Conservation (phyloP, 75 land plant species). For the Picea glauca region DNA sequence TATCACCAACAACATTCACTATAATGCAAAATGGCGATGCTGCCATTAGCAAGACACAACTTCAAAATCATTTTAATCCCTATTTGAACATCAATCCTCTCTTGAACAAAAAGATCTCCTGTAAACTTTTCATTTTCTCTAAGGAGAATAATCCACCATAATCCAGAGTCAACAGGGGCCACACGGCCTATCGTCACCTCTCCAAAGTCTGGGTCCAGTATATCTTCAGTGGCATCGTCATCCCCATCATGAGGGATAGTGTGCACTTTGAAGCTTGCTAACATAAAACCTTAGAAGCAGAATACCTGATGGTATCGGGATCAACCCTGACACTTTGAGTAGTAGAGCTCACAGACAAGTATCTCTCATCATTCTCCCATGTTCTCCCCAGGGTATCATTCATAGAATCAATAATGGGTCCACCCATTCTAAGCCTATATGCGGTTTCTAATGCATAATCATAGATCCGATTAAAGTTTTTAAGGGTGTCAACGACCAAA, state of each 20-base stretch:
- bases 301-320: no score
- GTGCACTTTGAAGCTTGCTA: constrained; percentile 17
- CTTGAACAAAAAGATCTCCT: constrained; percentile 49
- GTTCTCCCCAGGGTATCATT: no score
- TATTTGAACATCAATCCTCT: constrained; percentile 64
- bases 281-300: no score
- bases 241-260: constrained; percentile 40
- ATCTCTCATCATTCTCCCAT: no score
- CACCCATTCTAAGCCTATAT: no score
- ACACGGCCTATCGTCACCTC: constrained; percentile 42
- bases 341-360: no score
- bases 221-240: constrained; percentile 29
- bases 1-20: no score
- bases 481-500: no score
- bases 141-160: constrained; percentile 69
- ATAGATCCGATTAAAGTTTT: background rate
- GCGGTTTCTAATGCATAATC: no score
- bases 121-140: constrained; percentile 62
- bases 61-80: constrained; percentile 58
- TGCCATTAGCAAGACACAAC: constrained; percentile 34
- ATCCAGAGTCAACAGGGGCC: constrained; percentile 30
- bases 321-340: no score
- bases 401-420: no score
- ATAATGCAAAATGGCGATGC: no score
- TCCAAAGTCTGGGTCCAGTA: constrained; percentile 36